phyloP scores from a whole-genome alignment of 345 rosid genomes.

The Nephelium lappaceum region DNA sequence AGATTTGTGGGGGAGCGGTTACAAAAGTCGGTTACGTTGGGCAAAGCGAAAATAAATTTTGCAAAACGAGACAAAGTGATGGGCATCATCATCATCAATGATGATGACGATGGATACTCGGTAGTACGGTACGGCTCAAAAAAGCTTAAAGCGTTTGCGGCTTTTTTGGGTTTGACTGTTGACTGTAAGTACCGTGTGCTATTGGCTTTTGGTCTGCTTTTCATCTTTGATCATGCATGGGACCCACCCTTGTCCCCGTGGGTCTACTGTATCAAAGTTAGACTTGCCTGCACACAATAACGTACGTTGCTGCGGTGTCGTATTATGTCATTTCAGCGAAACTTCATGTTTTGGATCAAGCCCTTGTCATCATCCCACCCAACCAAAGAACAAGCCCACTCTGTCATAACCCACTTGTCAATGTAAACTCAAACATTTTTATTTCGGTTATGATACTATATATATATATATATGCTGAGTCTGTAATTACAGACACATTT shows the following conservation, averaged over 20 bases:
- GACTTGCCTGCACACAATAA: background rate
- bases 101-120: background rate
- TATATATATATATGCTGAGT: no score
- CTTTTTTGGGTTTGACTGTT: background rate
- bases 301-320: background rate
- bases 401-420: background rate
- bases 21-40: no score
- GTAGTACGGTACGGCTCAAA: slow-evolving; percentile 6
- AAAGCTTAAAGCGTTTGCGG: background rate
- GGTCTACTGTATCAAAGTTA: background rate
- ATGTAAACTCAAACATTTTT: background rate
- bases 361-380: background rate
- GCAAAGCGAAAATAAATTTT: no score
- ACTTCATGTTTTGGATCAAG: background rate
- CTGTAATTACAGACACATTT: no score
- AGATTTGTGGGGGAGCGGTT: no score
- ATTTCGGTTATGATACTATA: no score
- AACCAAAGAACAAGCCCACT: background rate
- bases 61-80: background rate
- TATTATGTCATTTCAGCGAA: no score
- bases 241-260: background rate
- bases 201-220: no score
- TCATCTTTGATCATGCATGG: background rate
- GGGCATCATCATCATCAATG: background rate
- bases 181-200: background rate